Evolutionary conservation across 2,329 filamentous ascomycete genomes (phyloP).

Genomic region (Clathrospora elynae): DNA sequence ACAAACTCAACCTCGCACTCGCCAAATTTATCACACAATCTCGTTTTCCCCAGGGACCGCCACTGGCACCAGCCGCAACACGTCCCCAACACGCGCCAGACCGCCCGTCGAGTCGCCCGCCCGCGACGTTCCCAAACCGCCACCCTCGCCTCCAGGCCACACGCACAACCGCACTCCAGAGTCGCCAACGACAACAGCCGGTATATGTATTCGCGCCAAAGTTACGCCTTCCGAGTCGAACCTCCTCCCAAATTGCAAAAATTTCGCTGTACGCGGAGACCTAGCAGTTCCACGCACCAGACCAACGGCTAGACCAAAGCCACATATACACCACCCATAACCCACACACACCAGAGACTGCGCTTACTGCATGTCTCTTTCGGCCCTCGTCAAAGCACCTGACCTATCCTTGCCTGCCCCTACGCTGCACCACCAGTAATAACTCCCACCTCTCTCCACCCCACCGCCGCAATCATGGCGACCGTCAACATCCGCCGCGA

Average conservation of each 20-base stretch:
- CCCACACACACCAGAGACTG: slow-evolving; percentile 32
- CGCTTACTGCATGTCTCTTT: slow-evolving; percentile 66
- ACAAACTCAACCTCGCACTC: slow-evolving; percentile 29
- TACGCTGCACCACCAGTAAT: slow-evolving; percentile 41
- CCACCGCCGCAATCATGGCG: slow-evolving; percentile 75
- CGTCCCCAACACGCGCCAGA: slow-evolving; percentile 1
- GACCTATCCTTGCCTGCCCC: slow-evolving; percentile 38
- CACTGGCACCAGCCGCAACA: slow-evolving; percentile 24
- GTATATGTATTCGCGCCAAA: slow-evolving; percentile 99
- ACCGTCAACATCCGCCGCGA: slow-evolving; percentile 96
- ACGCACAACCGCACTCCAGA: slow-evolving; percentile 39
- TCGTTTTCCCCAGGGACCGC: slow-evolving; percentile 25
- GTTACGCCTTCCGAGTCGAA: slow-evolving; percentile 91
- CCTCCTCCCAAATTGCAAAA: slow-evolving; percentile 93
- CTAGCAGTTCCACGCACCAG: slow-evolving; percentile 85
- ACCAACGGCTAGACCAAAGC: slow-evolving; percentile 83
- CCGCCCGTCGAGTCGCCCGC: slow-evolving; percentile 28
- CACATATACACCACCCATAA: slow-evolving; percentile 44
- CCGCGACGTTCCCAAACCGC: slow-evolving; percentile 43
- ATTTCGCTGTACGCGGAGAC: slow-evolving; percentile 95
- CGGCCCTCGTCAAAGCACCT: slow-evolving; percentile 58
- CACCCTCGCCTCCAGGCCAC: slow-evolving; percentile 38
- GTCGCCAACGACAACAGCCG: slow-evolving; percentile 54
- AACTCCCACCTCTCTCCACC: slow-evolving; percentile 30
- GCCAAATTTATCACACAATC: slow-evolving; percentile 28